phyloP scores from a whole-genome alignment of 306 rosid genomes.

The Castanopsis chinensis region DNA sequence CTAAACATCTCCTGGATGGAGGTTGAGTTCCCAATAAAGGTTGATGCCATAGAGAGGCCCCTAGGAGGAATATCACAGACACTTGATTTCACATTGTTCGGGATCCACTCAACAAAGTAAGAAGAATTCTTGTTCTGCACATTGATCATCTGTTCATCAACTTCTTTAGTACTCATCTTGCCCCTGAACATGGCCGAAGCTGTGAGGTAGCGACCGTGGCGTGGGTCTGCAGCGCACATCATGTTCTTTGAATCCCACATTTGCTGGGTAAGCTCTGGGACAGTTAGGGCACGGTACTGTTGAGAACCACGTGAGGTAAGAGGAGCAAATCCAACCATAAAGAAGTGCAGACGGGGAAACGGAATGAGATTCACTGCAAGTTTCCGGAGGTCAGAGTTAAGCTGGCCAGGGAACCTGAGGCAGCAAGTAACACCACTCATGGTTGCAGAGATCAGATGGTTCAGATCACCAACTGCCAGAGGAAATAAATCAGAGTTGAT shows the following conservation, averaged over 20 bases:
- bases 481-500: neutral
- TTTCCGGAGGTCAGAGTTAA: constrained; percentile 7
- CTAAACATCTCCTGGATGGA: constrained; percentile 11
- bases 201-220: constrained; percentile 1
- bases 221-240: neutral
- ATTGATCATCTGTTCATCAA: constrained; percentile 8
- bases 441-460: constrained; percentile 10
- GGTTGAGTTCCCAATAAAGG: constrained; percentile 6
- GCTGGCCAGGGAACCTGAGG: constrained; percentile 5
- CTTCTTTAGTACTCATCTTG: constrained; percentile 9
- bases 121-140: constrained; percentile 2
- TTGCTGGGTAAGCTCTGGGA: constrained; percentile 11
- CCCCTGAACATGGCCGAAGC: constrained; percentile 10
- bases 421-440: constrained; percentile 9
- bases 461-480: constrained; percentile 9
- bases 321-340: constrained; percentile 10
- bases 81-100: neutral
- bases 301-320: constrained; percentile 9
- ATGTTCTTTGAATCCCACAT: constrained; percentile 4
- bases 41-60: neutral
- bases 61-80: constrained; percentile 5
- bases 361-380: constrained; percentile 8
- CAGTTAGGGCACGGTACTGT: constrained; percentile 6
- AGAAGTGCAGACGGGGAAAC: constrained; percentile 1
- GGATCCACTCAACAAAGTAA: constrained; percentile 8